Percentiles rank a stretch among this genome's conserved stretches.
Conservation (phyloP, 768 basidiomycete species). For the Hygrophorus russula region DNA sequence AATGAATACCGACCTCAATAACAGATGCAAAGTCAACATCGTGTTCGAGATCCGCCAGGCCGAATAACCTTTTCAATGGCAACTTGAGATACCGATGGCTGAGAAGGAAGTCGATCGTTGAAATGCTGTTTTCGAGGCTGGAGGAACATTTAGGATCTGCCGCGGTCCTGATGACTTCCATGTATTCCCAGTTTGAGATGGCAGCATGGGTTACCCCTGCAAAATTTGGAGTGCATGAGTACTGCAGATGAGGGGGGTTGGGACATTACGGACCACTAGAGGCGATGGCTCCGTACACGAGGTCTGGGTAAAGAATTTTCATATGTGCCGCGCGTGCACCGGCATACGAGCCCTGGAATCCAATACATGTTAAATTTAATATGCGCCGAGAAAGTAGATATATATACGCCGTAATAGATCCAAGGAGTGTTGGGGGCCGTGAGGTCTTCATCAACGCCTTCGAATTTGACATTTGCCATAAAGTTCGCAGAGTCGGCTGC, state of each 20-base stretch:
- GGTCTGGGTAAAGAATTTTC: slow-evolving; percentile 74
- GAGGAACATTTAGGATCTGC: slow-evolving; percentile 53
- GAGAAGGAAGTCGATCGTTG: slow-evolving; percentile 53
- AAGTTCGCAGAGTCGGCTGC: slow-evolving; percentile 90
- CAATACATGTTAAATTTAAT: not conserved
- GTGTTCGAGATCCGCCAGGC: slow-evolving; percentile 52
- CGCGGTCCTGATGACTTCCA: slow-evolving; percentile 65
- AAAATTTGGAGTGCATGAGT: not conserved
- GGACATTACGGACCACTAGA: slow-evolving; percentile 51
- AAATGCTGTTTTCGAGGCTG: slow-evolving; percentile 46
- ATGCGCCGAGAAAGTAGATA: not conserved
- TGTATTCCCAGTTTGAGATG: slow-evolving; percentile 79
- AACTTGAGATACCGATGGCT: slow-evolving; percentile 31
- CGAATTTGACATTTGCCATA: slow-evolving; percentile 70
- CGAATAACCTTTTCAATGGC: slow-evolving; percentile 66
- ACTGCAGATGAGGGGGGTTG: not conserved
- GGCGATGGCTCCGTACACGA: slow-evolving; percentile 86
- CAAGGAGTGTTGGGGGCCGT: slow-evolving; percentile 68
- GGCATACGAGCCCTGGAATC: slow-evolving; percentile 69
- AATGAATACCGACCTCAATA: slow-evolving; percentile 34
- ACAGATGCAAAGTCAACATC: slow-evolving; percentile 73
- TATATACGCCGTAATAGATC: slow-evolving; percentile 86
- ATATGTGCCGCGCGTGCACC: slow-evolving; percentile 92
- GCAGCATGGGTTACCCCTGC: slow-evolving; percentile 79
- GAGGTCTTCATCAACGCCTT: slow-evolving; percentile 57